Percentiles rank a stretch among this genome's conserved stretches.
These are phyloP conservation scores for Microdochium nivale DNA, from an alignment of 2,329 filamentous ascomycete genomes.

Conservation along the genomic window DNA sequence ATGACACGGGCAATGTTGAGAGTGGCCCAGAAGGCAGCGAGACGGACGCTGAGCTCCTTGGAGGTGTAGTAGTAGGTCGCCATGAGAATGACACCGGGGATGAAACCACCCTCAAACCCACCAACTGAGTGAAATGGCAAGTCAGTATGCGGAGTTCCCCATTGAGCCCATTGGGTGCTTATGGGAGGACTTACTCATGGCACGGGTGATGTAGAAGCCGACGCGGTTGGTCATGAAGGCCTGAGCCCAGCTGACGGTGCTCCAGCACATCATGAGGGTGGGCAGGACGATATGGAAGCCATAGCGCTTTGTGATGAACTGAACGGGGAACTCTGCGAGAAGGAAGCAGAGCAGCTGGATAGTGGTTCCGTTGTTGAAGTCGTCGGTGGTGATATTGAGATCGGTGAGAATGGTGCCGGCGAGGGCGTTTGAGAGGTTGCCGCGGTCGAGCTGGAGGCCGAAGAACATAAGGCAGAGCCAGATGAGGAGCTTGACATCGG, in stretches of 20 bases:
- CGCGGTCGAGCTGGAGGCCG: conserved; percentile 53
- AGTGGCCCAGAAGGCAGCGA: conserved; percentile 61
- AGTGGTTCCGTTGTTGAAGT: conserved; percentile 50
- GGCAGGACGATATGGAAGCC: conserved; percentile 49
- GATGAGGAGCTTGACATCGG: conserved; percentile 29
- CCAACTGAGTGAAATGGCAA: conserved; percentile 28
- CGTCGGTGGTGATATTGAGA: conserved; percentile 34
- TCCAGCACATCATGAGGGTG: conserved; percentile 40
- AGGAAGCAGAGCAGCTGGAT: conserved; percentile 47
- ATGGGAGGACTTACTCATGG: conserved; percentile 22
- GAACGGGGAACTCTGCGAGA: conserved; percentile 48
- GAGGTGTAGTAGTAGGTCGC: conserved; percentile 67
- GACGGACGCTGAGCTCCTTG: conserved; percentile 54
- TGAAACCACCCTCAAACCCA: conserved; percentile 46
- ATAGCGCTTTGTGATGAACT: conserved; percentile 47
- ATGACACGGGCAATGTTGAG: conserved; percentile 33
- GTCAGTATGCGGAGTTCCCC: background rate
- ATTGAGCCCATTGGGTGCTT: background rate
- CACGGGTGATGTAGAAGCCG: conserved; percentile 40
- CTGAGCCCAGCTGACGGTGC: conserved; percentile 37
- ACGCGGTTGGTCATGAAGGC: conserved; percentile 39
- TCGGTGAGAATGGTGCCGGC: conserved; percentile 55
- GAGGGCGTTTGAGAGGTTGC: conserved; percentile 53
- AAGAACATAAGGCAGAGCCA: conserved; percentile 48
- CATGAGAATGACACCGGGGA: conserved; percentile 54